Conservation (phyloP, 768 basidiomycete genomes). For the Dentipellis fragilis region DNA sequence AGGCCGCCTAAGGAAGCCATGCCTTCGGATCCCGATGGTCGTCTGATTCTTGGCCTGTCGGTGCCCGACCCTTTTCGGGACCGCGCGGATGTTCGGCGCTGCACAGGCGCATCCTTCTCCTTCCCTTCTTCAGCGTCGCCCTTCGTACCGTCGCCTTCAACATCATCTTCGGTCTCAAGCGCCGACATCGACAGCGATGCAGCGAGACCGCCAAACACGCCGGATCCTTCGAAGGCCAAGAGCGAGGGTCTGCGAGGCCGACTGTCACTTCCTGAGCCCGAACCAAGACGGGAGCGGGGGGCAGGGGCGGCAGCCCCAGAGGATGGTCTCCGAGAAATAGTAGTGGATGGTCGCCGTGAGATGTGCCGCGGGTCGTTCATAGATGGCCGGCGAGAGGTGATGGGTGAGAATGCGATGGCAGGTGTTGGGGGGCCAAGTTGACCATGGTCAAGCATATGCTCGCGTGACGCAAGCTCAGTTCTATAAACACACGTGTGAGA, state of each 20-base stretch:
- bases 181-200: conserved; percentile 15
- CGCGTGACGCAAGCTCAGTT: conserved; percentile 79
- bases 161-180: conserved; percentile 21
- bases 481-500: conserved; percentile 24
- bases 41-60: background rate
- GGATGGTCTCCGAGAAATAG: conserved; percentile 12
- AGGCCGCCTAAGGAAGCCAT: background rate
- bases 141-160: conserved; percentile 15
- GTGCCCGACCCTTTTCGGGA: background rate
- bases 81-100: background rate
- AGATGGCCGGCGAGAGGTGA: conserved; percentile 31
- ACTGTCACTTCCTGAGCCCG: background rate
- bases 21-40: background rate
- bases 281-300: conserved; percentile 8
- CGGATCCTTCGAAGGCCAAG: conserved; percentile 3
- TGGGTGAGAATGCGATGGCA: conserved; percentile 33
- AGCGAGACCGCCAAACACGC: conserved; percentile 6
- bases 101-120: background rate
- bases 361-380: conserved; percentile 3
- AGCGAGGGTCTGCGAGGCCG: conserved; percentile 2
- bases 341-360: conserved; percentile 5
- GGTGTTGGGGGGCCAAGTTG: conserved; percentile 66
- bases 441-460: conserved; percentile 89
- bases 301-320: background rate
- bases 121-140: conserved; percentile 2